phyloP scores from a whole-genome alignment of 1,284 basidiomycete genomes.

The Stereum hirsutum region DNA sequence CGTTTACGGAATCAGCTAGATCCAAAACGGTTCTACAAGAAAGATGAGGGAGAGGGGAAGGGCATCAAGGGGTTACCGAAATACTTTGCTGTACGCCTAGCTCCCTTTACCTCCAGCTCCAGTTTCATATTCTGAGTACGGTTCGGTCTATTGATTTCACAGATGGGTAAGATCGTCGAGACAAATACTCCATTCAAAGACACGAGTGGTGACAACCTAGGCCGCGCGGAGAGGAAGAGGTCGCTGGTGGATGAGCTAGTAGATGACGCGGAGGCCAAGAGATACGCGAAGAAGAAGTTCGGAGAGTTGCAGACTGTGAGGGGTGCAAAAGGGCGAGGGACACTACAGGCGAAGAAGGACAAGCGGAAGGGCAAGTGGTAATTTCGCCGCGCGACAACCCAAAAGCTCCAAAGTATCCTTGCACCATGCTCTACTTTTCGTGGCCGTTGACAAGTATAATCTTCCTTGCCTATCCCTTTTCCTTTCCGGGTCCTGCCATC shows the following conservation, averaged over 20 bases:
- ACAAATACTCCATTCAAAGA: slow-evolving; percentile 71
- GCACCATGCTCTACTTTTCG: too few species aligned
- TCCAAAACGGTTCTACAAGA: slow-evolving; percentile 91
- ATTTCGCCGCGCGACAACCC: slow-evolving; percentile 11
- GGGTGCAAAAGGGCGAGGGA: slow-evolving; percentile 68
- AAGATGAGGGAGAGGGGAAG: slow-evolving; percentile 76
- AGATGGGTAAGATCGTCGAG: slow-evolving; percentile 87
- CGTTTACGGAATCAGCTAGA: slow-evolving; percentile 89
- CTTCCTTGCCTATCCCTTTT: too few species aligned
- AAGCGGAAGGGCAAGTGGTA: slow-evolving; percentile 64
- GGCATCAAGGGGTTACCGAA: slow-evolving; percentile 84
- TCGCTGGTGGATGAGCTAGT: slow-evolving; percentile 87
- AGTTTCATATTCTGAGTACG: too few species aligned
- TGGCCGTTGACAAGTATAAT: too few species aligned
- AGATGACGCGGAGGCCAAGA: slow-evolving; percentile 76
- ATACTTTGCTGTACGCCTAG: slow-evolving; percentile 70
- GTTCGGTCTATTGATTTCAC: slow-evolving; percentile 10
- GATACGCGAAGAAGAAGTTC: slow-evolving; percentile 94
- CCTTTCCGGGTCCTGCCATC: too few species aligned
- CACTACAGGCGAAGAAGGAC: slow-evolving; percentile 59
- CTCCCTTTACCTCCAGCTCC: slow-evolving; percentile 2
- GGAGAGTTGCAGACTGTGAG: slow-evolving; percentile 70
- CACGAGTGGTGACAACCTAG: slow-evolving; percentile 62
- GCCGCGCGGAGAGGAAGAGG: slow-evolving; percentile 60
- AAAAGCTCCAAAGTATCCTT: too few species aligned